A percentile compares a stretch with the other conserved stretches of the same genome.
Conservation (phyloP, 176 grass and related monocot genomes). For the Oryza meridionalis region DNA sequence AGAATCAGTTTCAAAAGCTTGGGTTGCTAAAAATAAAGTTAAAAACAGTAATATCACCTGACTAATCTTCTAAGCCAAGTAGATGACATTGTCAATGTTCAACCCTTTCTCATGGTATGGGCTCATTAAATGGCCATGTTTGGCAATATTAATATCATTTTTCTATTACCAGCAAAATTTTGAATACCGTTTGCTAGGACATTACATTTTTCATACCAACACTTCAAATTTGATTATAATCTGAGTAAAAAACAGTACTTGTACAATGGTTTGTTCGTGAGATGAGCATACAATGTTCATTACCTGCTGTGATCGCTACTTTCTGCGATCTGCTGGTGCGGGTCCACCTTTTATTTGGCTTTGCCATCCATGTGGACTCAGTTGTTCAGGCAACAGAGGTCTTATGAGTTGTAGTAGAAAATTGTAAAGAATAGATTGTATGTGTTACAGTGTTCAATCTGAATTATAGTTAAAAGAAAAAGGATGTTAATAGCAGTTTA, state of each 20-base stretch:
- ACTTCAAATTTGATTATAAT: constrained; percentile 18
- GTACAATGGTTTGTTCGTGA: neutral
- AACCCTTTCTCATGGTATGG: neutral
- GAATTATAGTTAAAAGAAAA: neutral
- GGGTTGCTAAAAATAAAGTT: constrained; percentile 17
- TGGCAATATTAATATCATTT: neutral
- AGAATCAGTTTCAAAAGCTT: neutral
- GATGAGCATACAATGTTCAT: neutral
- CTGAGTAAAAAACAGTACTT: neutral
- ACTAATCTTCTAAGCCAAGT: constrained; percentile 17
- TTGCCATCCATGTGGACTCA: neutral
- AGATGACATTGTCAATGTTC: neutral
- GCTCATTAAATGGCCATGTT: constrained; percentile 9
- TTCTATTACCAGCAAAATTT: neutral
- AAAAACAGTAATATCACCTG: constrained; percentile 4
- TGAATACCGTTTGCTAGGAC: constrained; percentile 22
- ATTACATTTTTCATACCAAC: constrained; percentile 9
- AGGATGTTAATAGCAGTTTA: neutral
- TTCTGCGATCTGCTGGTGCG: neutral
- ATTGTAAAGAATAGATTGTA: neutral
- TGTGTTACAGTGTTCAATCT: neutral
- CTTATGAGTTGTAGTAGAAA: neutral
- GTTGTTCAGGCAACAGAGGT: neutral
- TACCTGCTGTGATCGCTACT: neutral
- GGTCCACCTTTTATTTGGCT: neutral